Percentiles rank a stretch among this genome's conserved stretches.
Conservation (phyloP, 495 filamentous ascomycete species). For the Podospora anserina region DNA sequence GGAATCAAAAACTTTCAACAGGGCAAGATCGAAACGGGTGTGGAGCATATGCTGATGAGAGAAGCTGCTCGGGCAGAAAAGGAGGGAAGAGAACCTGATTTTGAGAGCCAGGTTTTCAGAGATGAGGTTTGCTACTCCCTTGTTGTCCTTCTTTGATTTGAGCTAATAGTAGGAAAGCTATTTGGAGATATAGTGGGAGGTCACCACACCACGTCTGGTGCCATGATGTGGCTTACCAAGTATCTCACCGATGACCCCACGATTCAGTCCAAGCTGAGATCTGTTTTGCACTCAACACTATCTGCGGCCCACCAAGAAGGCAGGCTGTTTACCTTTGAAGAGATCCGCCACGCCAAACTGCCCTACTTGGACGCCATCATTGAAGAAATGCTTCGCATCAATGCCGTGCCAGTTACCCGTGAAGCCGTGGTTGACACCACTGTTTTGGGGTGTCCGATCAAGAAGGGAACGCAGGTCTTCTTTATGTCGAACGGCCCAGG, state of each 20-base stretch:
- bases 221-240: constrained; percentile 37
- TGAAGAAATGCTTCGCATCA: constrained; percentile 32
- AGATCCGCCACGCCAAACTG: constrained; percentile 22
- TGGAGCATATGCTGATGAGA: constrained; percentile 7
- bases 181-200: constrained; percentile 34
- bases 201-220: constrained; percentile 30
- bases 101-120: neutral
- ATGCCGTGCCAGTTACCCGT: constrained; percentile 26
- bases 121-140: neutral
- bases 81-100: neutral
- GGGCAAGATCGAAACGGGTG: neutral
- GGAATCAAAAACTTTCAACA: neutral
- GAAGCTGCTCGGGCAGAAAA: constrained; percentile 1
- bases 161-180: constrained; percentile 27
- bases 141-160: constrained; percentile 21
- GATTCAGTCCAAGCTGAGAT: constrained; percentile 29
- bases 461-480: constrained; percentile 41
- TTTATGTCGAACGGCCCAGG: constrained; percentile 32
- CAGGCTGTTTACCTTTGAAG: constrained; percentile 22
- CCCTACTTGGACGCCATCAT: constrained; percentile 36
- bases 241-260: constrained; percentile 30
- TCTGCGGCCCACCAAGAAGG: constrained; percentile 17
- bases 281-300: constrained; percentile 19
- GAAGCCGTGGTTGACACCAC: constrained; percentile 33
- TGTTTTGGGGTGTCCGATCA: constrained; percentile 35